These are phyloP conservation scores for Furcasterigmium sp. DNA, from an alignment of 2,329 filamentous ascomycete genomes.

Conservation along the genomic window DNA sequence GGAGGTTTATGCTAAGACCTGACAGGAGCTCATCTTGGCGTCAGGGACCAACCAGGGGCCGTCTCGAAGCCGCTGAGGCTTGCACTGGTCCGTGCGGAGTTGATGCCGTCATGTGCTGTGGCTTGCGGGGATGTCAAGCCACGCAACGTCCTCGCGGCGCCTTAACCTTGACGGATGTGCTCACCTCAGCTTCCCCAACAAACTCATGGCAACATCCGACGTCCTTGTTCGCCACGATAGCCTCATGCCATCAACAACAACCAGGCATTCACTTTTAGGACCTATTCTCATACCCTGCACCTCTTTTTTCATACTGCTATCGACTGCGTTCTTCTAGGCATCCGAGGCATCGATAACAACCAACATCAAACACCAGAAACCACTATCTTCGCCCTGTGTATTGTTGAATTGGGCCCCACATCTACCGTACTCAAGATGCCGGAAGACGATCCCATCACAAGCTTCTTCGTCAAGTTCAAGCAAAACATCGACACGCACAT, in stretches of 20 bases:
- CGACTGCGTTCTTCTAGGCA: conserved; percentile 1
- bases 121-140: not conserved
- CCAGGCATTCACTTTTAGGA: too few relatives aligned
- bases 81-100: not conserved
- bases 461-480: conserved; percentile 35
- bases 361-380: not conserved
- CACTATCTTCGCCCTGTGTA: not conserved
- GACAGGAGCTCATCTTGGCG: not conserved
- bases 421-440: conserved; percentile 5
- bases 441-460: conserved; percentile 13
- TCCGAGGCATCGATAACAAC: not conserved
- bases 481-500: conserved; percentile 33
- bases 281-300: not conserved
- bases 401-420: not conserved
- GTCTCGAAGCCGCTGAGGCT: not conserved
- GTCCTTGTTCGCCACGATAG: not conserved
- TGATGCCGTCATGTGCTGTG: conserved; percentile 1
- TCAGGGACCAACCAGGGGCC: not conserved
- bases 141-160: not conserved
- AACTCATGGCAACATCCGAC: not conserved
- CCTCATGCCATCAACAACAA: not conserved
- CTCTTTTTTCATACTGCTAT: not conserved
- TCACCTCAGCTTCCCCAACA: not conserved
- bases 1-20: too few relatives aligned
- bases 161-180: not conserved